Evolutionary conservation across 257 asterid species (phyloP), one percentile per base, ranked within the genome.

Genomic region (Gentiana straminea): DNA sequence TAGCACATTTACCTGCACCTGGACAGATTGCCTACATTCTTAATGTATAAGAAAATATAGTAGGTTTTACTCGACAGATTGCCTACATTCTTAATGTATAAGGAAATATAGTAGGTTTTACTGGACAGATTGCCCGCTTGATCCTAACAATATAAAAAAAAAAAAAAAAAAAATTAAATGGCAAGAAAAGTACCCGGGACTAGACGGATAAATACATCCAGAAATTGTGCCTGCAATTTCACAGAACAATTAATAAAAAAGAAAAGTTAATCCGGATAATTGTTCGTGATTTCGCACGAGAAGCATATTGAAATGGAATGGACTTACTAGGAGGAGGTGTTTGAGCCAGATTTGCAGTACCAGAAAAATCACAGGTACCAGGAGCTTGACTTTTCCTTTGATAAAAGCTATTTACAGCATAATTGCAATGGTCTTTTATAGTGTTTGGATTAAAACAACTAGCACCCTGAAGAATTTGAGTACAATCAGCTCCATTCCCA

Each of bases 381-480:
- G 33, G 3, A 48, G 43, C 44, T 52, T 79, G 77, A 4, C 57
- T 65, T 54, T 73, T 84, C 46, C 66, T 81, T 77, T 87, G 98
- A 56, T 71, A 91, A 65, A 84, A 91, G 65, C 95, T 91, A 51
- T 87, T 91, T 0, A 87, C 98, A 43, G 96, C 98, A 65, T 77
- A 87, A 52, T 65, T 85, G 13, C 98, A 91, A 78, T 91, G 98
- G 64, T 87, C 98, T 57, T 54, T 76, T 0, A 84, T 61, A 3
- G 96, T 86, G 60, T 91, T 91, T 1, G 96, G 98, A 54, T 67
- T 79, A 51, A 3, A 91, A 71, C 96, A 86, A 51, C 81, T 57
- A 47, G 90, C 98, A 64, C 66, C 79, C 66, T 70, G 79, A 2
- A 43, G 56, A 64, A 87, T 91, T n/a, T 69, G 76, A 13, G 74